A percentile compares a stretch with the other conserved stretches of the same genome.
phyloP scores from a whole-genome alignment of 2,329 filamentous ascomycete genomes.

The Botrytis galanthina region DNA sequence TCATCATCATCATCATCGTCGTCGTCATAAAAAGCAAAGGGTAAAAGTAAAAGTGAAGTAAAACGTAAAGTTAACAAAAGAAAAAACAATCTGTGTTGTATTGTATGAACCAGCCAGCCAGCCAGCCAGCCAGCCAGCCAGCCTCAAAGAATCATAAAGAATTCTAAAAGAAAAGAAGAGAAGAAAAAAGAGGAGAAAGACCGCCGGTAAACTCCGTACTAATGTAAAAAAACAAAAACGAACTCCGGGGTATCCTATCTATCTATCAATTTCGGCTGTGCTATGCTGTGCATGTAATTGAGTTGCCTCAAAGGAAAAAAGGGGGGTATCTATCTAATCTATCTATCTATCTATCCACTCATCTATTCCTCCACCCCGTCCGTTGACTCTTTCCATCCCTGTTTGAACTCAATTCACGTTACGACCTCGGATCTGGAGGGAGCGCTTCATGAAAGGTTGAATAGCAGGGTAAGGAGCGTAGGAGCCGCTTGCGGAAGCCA shows the following conservation, averaged over 20 bases:
- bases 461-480: background rate
- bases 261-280: background rate
- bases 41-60: background rate
- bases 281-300: background rate
- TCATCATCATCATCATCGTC: background rate
- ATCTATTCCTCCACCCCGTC: background rate
- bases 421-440: slow-evolving; percentile 6
- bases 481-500: background rate
- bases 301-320: background rate
- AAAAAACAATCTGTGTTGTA: background rate
- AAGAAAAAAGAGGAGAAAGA: background rate
- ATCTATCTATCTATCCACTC: background rate
- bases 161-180: background rate
- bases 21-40: background rate
- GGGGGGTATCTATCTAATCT: background rate
- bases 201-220: background rate
- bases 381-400: background rate
- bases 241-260: slow-evolving; percentile 14
- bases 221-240: background rate
- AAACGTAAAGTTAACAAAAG: background rate
- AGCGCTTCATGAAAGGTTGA: slow-evolving; percentile 13
- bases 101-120: background rate
- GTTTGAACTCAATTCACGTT: background rate
- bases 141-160: background rate
- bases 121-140: background rate